Conservation (phyloP, 2,329 filamentous ascomycete species). For the Colletotrichum limetticola region DNA sequence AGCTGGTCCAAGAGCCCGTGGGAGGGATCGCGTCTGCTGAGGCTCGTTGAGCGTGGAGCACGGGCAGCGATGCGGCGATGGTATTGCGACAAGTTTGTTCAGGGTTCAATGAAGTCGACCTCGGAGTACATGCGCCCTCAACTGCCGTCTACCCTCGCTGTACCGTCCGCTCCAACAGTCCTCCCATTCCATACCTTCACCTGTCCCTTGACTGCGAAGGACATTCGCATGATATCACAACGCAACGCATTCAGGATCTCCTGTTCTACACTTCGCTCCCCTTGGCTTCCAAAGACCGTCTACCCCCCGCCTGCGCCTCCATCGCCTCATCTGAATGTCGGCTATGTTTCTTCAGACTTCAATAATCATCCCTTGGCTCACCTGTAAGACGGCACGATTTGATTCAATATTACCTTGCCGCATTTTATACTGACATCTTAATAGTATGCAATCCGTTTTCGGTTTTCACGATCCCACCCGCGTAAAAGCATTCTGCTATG, state of each 20-base stretch:
- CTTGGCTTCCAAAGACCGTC: constrained; percentile 86
- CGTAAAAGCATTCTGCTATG: constrained; percentile 92
- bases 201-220: constrained; percentile 88
- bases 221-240: constrained; percentile 94
- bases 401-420: neutral
- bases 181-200: constrained; percentile 98
- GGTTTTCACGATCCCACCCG: constrained; percentile 81
- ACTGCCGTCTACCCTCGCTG: constrained; percentile 76
- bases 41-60: constrained; percentile 86
- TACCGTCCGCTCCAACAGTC: constrained; percentile 92
- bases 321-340: constrained; percentile 84
- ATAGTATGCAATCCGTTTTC: constrained; percentile 95
- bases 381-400: constrained; percentile 60
- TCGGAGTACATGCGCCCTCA: constrained; percentile 76
- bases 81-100: constrained; percentile 85
- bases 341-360: constrained; percentile 98
- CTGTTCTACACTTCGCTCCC: constrained; percentile 84
- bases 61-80: constrained; percentile 82
- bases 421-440: constrained; percentile 22
- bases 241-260: constrained; percentile 94
- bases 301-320: constrained; percentile 89
- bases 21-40: constrained; percentile 88
- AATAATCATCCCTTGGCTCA: constrained; percentile 98
- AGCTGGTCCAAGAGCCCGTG: constrained; percentile 80
- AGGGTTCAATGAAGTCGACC: constrained; percentile 62